A percentile compares a stretch with the other conserved stretches of the same genome.
Conservation (phyloP, 2,329 filamentous ascomycete genomes). For the Colletotrichum chlorophyti region DNA sequence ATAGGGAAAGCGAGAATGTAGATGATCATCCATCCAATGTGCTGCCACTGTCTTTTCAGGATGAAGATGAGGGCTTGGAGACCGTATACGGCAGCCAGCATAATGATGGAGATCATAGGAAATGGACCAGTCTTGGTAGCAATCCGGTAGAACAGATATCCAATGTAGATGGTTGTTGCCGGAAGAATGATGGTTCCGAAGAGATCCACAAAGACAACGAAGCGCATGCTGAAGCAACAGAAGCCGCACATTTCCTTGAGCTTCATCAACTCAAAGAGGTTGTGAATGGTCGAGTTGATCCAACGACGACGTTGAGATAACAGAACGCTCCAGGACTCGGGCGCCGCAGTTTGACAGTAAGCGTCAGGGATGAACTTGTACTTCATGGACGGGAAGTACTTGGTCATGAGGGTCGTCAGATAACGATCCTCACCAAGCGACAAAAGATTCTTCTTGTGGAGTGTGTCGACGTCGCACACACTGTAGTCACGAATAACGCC, state of each 20-base stretch:
- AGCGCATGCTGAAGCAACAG: constrained; percentile 98
- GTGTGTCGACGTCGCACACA: constrained; percentile 87
- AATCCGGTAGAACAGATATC: constrained; percentile 83
- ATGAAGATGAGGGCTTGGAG: constrained; percentile 97
- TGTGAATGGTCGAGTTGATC: constrained; percentile 99
- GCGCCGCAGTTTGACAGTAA: constrained; percentile 90
- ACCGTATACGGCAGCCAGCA: constrained; percentile 92
- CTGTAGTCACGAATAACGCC: constrained; percentile 87
- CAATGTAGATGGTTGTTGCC: constrained; percentile 85
- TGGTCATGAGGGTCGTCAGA: constrained; percentile 96
- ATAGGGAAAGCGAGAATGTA: constrained; percentile 96
- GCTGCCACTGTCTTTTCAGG: constrained; percentile 96
- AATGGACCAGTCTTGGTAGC: constrained; percentile 75
- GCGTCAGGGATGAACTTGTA: constrained; percentile 97
- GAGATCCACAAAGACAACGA: constrained; percentile 93
- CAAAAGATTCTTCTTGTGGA: constrained; percentile 96
- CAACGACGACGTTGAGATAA: constrained; percentile 98
- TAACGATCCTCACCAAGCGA: constrained; percentile 97
- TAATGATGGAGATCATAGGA: constrained; percentile 85
- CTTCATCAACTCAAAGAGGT: constrained; percentile 87
- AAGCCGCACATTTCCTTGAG: constrained; percentile 96
- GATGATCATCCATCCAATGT: constrained; percentile 99
- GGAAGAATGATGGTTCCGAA: constrained; percentile 92
- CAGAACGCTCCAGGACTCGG: constrained; percentile 91
- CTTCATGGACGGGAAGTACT: constrained; percentile 93